Evolutionary conservation across 495 filamentous ascomycete species (phyloP).

Genomic region (Chaetomium tenue): DNA sequence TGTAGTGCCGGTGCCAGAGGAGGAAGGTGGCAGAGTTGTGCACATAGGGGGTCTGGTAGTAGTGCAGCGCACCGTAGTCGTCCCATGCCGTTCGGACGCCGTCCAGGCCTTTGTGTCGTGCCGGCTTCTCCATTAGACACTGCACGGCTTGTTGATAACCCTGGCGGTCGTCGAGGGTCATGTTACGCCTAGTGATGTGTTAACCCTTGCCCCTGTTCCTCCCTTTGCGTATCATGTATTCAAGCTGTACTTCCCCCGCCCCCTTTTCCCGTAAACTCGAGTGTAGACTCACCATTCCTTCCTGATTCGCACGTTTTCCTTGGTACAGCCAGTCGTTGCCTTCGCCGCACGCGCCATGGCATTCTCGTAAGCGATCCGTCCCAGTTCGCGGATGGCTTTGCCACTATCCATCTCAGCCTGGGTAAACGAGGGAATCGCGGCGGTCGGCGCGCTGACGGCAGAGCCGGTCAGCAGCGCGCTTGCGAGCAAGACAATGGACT

Average conservation of each 20-base stretch:
- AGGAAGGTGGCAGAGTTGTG: conserved; percentile 45
- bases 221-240: too few relatives aligned
- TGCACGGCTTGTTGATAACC: conserved; percentile 39
- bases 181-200: conserved; percentile 38
- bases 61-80: conserved; percentile 35
- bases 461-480: conserved; percentile 10
- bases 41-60: conserved; percentile 29
- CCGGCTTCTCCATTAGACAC: conserved; percentile 40
- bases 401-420: conserved; percentile 42
- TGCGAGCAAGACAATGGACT: neutral
- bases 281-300: conserved; percentile 44
- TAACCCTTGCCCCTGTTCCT: neutral
- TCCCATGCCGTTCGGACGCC: conserved; percentile 37
- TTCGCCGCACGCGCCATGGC: conserved; percentile 38
- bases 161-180: conserved; percentile 41
- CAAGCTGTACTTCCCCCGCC: too few relatives aligned
- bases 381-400: conserved; percentile 36
- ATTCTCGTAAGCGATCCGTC: conserved; percentile 36
- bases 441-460: conserved; percentile 6
- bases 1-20: conserved; percentile 45
- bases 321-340: conserved; percentile 40
- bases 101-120: conserved; percentile 33
- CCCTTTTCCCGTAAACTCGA: neutral
- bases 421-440: conserved; percentile 29
- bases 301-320: conserved; percentile 43